Evolutionary conservation across 306 rosid species (phyloP).

Genomic region (Prunus salicina): DNA sequence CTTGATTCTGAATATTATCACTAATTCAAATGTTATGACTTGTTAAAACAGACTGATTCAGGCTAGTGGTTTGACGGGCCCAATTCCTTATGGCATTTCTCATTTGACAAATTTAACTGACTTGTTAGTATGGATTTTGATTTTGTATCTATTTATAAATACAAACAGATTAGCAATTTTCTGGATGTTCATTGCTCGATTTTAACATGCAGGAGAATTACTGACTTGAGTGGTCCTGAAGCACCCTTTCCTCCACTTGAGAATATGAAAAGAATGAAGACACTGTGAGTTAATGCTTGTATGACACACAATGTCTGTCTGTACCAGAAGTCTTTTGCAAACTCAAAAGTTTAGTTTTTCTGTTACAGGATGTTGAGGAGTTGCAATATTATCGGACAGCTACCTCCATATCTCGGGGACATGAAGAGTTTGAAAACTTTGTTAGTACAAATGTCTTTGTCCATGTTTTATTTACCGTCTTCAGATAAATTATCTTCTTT

Average conservation of each 20-base stretch:
- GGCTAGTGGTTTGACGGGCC: conserved; percentile 82
- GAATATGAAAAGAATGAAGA: conserved; percentile 28
- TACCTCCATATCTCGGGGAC: conserved; percentile 41
- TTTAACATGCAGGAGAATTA: conserved; percentile 62
- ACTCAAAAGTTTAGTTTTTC: conserved; percentile 5
- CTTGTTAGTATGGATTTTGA: conserved; percentile 46
- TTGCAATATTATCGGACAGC: conserved; percentile 64
- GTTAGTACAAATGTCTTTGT: conserved; percentile 29
- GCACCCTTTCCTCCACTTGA: conserved; percentile 48
- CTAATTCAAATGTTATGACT: conserved; percentile 7
- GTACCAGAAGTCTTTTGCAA: neutral
- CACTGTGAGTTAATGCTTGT: conserved; percentile 51
- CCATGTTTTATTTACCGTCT: neutral
- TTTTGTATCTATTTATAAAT: neutral
- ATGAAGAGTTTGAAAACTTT: conserved; percentile 37
- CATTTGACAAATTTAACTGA: conserved; percentile 37
- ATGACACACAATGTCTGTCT: neutral
- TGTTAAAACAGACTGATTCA: conserved; percentile 44
- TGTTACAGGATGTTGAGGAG: conserved; percentile 57
- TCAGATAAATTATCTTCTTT: neutral
- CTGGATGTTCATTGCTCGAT: neutral
- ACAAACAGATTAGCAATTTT: neutral
- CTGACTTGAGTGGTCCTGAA: conserved; percentile 60
- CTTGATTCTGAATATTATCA: neutral
- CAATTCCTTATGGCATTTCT: conserved; percentile 61